Evolutionary conservation across 257 asterid species (phyloP), one percentile per base, ranked within the genome.

Genomic region (Ilex aquifolium): DNA sequence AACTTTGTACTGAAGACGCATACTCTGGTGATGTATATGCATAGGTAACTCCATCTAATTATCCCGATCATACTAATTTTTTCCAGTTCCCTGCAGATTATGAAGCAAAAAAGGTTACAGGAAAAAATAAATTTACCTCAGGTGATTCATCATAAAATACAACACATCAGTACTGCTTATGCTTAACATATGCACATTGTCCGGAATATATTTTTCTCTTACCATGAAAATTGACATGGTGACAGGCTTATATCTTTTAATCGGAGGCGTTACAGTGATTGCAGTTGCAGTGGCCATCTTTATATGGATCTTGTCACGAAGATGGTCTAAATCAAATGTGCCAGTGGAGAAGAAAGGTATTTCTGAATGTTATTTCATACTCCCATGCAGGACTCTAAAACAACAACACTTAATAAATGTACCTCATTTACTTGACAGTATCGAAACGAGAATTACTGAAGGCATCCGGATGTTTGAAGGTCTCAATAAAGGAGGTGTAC

Each of bases 401-500:
- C 8, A 36, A 8, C 42, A 36, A 36, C 8, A 4, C 42, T 4
- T 27, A 15, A 13, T 21, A 17, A 40, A 36, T 27, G 21, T 56
- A 57, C 17, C 21, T 11, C 32, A 13, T 49, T 8, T 8, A 27
- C 4, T 52, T 59, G 52, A 13, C 66, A 70, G 66, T 27, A 30
- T 10, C 30, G 5, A 13, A 31, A 14, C 59, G n/a, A 32, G 48
- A 42, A 11, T 29, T 70, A 29, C 67, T 44, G 12, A 56, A 60
- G 36, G 57, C 21, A 12, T 49, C 10, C 54, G 17, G 14, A 11
- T 6, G 2, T 27, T 59, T 60, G 32, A 44, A 61, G 60, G 30
- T 71, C n/a, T 48, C 64, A 16, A 13, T 61, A 30, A 67, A 65
- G 72, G 71, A 71, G 42, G 58, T 65, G 1, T 55, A 71, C 32